Base-by-base conservation (phyloP, 129 eudicot species). In the Oenanthe sinensis region DNA sequence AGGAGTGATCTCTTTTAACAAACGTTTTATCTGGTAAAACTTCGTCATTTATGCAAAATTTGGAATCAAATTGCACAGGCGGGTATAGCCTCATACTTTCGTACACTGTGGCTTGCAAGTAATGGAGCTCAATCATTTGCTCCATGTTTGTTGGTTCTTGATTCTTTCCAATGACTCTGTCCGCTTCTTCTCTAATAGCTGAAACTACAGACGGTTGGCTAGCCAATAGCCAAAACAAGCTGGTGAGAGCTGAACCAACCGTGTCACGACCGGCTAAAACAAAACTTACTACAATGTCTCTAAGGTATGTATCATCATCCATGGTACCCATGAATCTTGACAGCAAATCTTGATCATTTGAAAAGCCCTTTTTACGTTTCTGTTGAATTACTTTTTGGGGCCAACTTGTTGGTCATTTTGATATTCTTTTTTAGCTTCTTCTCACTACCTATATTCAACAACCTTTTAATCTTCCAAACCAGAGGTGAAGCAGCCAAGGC, bases 1-100 rank as follows among this genome's bases (percentile, higher is more conserved):
- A 3, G 8, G 28, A 58, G 12, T 20, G 28, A 58, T 22, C 13
- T 58, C 26, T 58, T 24, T 24, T 33, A 67, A 91, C 86, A 28
- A 75, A 84, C 0, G 92, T 91, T 43, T 91, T 89, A 30, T 90
- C 97, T 0, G 97, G 92, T 30, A 94, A 84, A 4, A 79, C 76
- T 70, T 94, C 98, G n/a, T 91, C 89, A 6, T 81, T 40, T 49
- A 80, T 80, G 55, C 93, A 87, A 75, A 88, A 94, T 54, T 94
- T 94, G 0, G 98, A 94, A 63, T 94, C 96, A 70, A 91, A 91
- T 81, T 94, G 98, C 26, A 94, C 87, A 0, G 97, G 97, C 7
- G 97, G 97, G 77, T 77, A 87, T 3, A 94, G 55, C 83, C 98
- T 85, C 98, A 94, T 91, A 75, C 96, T 86, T 82, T 94, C 98